Conservation (phyloP, 2,329 filamentous ascomycete genomes). For the Colletotrichum aenigma region DNA sequence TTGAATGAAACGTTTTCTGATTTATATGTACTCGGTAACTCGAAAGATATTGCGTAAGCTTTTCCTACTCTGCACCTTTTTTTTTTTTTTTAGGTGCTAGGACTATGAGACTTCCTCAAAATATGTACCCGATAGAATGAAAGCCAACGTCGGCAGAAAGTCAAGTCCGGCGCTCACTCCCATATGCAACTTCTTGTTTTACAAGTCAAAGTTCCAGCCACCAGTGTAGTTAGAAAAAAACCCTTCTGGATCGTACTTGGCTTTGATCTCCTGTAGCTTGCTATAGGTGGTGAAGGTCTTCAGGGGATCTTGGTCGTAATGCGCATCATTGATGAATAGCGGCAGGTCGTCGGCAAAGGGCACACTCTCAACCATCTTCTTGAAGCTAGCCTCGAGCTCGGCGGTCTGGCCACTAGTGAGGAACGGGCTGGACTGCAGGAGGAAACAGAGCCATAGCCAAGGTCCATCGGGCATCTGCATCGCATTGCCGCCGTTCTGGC, state of each 20-base stretch:
- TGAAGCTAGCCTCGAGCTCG: not conserved
- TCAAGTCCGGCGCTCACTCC: not conserved
- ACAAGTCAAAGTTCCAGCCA: not conserved
- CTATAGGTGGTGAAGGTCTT: not conserved
- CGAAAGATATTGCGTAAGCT: not conserved
- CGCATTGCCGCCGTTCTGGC: not conserved
- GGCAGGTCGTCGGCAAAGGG: not conserved
- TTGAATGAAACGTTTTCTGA: not conserved
- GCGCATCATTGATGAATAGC: not conserved
- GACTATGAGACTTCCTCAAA: not conserved
- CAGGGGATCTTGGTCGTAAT: not conserved
- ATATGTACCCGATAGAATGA: not conserved
- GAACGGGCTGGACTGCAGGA: not conserved
- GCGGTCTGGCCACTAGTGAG: not conserved
- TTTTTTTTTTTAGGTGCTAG: too few relatives aligned
- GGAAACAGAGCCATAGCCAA: not conserved
- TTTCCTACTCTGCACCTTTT: fast-evolving
- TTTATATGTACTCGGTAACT: not conserved
- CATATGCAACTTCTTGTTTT: not conserved
- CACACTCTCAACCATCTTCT: not conserved
- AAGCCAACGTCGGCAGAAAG: not conserved
- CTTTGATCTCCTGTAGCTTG: conserved; percentile 24
- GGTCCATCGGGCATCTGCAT: not conserved
- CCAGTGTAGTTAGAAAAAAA: conserved; percentile 25
- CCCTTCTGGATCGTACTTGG: conserved; percentile 33